A percentile compares a stretch with the other conserved stretches of the same genome.
phyloP scores from a whole-genome alignment of 2,329 filamentous ascomycete species.

The Zalaria obscura region DNA sequence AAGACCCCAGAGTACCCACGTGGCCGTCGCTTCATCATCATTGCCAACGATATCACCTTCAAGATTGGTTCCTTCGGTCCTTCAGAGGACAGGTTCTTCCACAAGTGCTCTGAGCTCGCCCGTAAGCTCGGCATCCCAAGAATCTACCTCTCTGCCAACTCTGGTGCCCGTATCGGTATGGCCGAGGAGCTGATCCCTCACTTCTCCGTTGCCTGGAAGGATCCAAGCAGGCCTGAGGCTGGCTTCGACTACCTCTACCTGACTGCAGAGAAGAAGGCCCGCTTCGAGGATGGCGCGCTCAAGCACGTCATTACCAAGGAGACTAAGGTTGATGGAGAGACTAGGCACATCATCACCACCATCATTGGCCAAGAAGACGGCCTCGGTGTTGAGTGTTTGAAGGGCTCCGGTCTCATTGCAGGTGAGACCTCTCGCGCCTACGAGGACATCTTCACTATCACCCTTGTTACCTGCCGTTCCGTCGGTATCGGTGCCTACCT shows the following conservation, averaged over 20 bases:
- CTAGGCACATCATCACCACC: slow-evolving; percentile 84
- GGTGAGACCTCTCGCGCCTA: slow-evolving; percentile 94
- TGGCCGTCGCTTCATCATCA: slow-evolving; percentile 84
- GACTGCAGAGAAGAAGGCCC: slow-evolving; percentile 70
- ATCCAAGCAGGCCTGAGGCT: slow-evolving; percentile 61
- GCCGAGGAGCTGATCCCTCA: slow-evolving; percentile 93
- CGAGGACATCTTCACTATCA: slow-evolving; percentile 98
- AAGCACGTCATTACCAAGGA: slow-evolving; percentile 79
- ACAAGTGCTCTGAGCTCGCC: slow-evolving; percentile 95
- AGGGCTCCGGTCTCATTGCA: slow-evolving; percentile 93
- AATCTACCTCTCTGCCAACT: slow-evolving; percentile 97
- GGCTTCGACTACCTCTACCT: slow-evolving; percentile 98
- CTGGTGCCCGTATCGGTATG: slow-evolving; percentile 90
- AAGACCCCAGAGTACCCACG: slow-evolving; percentile 90
- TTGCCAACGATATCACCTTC: slow-evolving; percentile 98
- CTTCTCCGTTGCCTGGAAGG: slow-evolving; percentile 96
- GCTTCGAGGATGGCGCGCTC: slow-evolving; percentile 64
- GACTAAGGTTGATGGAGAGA: slow-evolving; percentile 74
- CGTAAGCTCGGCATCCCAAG: slow-evolving; percentile 88
- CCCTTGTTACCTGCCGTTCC: slow-evolving; percentile 91
- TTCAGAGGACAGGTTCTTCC: slow-evolving; percentile 93
- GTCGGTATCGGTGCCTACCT: slow-evolving; percentile 99
- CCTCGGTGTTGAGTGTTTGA: slow-evolving; percentile 91
- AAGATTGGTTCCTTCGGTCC: slow-evolving; percentile 97
- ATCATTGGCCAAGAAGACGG: slow-evolving; percentile 89